Evolutionary conservation across 164 flowering plant species (phyloP), one percentile per base, ranked within the genome.

Genomic region (Litsea cubeba): DNA sequence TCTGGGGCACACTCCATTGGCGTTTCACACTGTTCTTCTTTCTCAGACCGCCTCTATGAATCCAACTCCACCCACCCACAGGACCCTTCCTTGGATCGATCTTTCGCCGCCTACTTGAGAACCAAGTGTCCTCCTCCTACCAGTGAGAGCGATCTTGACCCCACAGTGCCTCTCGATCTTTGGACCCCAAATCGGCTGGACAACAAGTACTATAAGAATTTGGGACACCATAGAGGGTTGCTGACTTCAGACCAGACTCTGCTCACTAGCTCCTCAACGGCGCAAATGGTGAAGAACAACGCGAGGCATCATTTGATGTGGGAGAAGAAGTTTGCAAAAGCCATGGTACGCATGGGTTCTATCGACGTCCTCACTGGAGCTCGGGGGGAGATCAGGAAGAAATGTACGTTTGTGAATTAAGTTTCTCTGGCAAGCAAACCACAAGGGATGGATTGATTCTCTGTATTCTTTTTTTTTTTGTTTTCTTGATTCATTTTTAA

Each of bases 301-400:
- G 62, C 26, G 0, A 22, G 23, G 50, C 62, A 51, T 24, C 32
- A 25, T 5, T 23, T 25, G 24, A 81, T 0, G 69, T 77, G 0
- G 89, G 87, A 76, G 88, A 85, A 66, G 75, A 28, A 5, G 18
- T 60, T 54, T 54, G 74, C 74, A 3, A 25, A 25, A 65, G 74
- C 74, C 20, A 71, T 71, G 67, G 66, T 71, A 49, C 57, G 8
- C 3, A 71, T 71, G 74, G 74, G 74, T 11, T 50, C 57, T 30
- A 71, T 71, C 10, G 50, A 60, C 0, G 72, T 70, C 28, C 72
- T 70, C 32, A 70, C 40, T 25, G 72, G 72, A 15, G 50, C 24
- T 12, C 26, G 50, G 17, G 72, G 72, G 30, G 62, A 51, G 62
- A 50, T 51, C 17, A 51, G 72, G 50, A 70, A 15, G 72, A 17